A percentile compares a stretch with the other conserved stretches of the same genome.
Conservation (phyloP, 2,329 filamentous ascomycete species). For the Thielaviopsis punctulata region DNA sequence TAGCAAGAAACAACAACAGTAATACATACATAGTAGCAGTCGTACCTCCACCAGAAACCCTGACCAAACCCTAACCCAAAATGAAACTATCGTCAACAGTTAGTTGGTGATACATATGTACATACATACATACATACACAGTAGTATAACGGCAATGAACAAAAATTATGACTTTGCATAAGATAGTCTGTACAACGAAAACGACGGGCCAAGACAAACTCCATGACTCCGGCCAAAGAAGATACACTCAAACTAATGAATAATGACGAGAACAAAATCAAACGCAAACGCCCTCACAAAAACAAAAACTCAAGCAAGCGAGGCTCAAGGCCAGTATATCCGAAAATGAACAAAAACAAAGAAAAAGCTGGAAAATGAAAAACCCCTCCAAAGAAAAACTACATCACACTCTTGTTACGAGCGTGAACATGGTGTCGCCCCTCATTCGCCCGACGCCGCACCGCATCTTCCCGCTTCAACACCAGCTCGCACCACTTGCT, state of each 20-base stretch:
- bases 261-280: constrained; percentile 8
- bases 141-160: background rate
- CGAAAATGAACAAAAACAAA: background rate
- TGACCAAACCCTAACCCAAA: too few species aligned
- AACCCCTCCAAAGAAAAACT: constrained; percentile 16
- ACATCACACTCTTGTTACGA: constrained; percentile 40
- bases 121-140: too few species aligned
- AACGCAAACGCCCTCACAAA: constrained; percentile 9
- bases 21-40: background rate
- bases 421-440: constrained; percentile 30
- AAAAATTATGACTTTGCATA: background rate
- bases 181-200: background rate
- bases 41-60: too few species aligned
- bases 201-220: background rate
- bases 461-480: constrained; percentile 43
- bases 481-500: constrained; percentile 52
- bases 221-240: background rate
- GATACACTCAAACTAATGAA: background rate
- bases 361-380: background rate
- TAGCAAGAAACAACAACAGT: too few species aligned
- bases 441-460: constrained; percentile 36
- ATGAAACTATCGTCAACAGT: too few species aligned
- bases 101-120: too few species aligned
- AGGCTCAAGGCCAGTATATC: background rate
- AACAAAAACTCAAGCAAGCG: background rate